These are phyloP conservation scores for Dactylellina drechsleri DNA, from an alignment of 2,329 filamentous ascomycete genomes.

Conservation along the genomic window DNA sequence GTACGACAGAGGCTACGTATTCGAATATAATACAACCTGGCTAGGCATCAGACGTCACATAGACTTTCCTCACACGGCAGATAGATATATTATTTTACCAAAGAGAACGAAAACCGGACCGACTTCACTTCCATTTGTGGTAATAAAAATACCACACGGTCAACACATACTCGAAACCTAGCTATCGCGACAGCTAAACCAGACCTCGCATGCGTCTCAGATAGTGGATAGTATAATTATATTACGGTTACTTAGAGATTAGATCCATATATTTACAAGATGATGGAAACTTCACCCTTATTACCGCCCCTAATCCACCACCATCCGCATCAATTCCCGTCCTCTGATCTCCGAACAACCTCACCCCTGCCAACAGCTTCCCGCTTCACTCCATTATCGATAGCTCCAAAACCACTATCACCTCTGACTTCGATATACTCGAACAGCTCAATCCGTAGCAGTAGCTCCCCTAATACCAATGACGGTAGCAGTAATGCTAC, in stretches of 20 bases:
- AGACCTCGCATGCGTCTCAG: too few species aligned
- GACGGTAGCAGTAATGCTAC: background rate
- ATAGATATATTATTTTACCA: background rate
- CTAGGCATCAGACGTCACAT: background rate
- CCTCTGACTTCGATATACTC: background rate
- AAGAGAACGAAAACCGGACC: background rate
- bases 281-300: background rate
- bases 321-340: background rate
- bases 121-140: slow-evolving; percentile 13
- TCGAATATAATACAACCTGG: background rate
- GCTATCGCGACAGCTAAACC: too few species aligned
- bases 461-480: background rate
- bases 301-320: background rate
- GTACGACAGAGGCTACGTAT: too few species aligned
- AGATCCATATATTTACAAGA: background rate
- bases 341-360: background rate
- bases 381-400: slow-evolving; percentile 29
- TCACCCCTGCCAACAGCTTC: slow-evolving; percentile 5
- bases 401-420: slow-evolving; percentile 25
- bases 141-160: slow-evolving; percentile 23
- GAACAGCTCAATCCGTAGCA: background rate
- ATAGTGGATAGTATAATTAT: too few species aligned
- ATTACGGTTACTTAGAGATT: too few species aligned
- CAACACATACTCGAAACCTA: slow-evolving; percentile 11
- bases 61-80: background rate